phyloP scores from a whole-genome alignment of 129 eudicot genomes.

The Calendula officinalis region DNA sequence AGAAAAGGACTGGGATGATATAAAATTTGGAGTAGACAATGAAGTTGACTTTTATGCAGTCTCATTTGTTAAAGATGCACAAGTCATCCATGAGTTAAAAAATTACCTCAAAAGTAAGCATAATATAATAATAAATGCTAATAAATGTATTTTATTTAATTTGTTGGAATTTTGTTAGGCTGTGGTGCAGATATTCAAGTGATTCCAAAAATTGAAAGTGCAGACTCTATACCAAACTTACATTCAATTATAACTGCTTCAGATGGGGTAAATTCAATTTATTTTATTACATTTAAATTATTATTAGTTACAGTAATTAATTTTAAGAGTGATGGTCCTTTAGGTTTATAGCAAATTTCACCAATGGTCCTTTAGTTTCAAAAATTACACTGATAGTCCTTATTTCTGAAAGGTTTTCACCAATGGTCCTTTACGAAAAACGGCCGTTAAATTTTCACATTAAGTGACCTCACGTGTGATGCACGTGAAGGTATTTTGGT shows the following conservation, averaged over 20 bases:
- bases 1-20: slow-evolving; percentile 99
- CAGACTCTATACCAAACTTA: slow-evolving; percentile 90
- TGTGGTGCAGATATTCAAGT: slow-evolving; percentile 93
- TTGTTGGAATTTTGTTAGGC: slow-evolving; percentile 44
- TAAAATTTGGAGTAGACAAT: slow-evolving; percentile 96
- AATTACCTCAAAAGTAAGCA: slow-evolving; percentile 73
- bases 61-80: slow-evolving; percentile 95
- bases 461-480: too few species aligned
- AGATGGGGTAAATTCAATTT: slow-evolving; percentile 62
- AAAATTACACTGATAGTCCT: too few species aligned
- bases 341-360: too few species aligned
- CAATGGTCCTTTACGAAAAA: too few species aligned
- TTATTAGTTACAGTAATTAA: too few species aligned
- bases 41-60: slow-evolving; percentile 94
- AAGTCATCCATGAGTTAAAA: slow-evolving; percentile 88
- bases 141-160: not conserved
- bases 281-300: too few species aligned
- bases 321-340: too few species aligned
- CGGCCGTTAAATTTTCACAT: too few species aligned
- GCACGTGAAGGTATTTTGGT: too few species aligned
- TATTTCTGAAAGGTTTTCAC: too few species aligned
- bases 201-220: slow-evolving; percentile 94
- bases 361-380: too few species aligned
- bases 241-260: slow-evolving; percentile 94
- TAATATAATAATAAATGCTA: not conserved